Evolutionary conservation across 2,329 filamentous ascomycete species (phyloP), one percentile per base, ranked within the genome.

Genomic region (Cladosporium cucumerinum): DNA sequence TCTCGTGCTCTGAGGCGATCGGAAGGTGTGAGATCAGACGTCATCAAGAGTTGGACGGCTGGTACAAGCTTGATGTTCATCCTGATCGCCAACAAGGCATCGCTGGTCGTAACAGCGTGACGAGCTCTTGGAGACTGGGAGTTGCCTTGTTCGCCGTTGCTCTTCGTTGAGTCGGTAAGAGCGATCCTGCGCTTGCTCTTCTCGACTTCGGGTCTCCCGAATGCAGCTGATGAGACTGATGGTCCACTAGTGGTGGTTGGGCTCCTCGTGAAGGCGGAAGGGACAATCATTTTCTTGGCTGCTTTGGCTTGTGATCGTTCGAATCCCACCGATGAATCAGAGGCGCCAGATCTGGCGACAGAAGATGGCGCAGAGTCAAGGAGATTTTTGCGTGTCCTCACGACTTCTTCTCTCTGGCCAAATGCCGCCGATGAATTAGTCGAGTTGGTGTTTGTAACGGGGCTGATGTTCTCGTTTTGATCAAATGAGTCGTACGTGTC

Each of bases 61-160:
- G 49, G 60, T 25, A 62, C 3, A 5, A 62, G 60, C 10, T 51
- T 51, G 32, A 62, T 23, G 46, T 62, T 34, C 23, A 62, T 43
- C 34, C 28, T 32, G 18, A 62, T 43, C 6, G 49, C 16, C 34
- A 62, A 32, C 6, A 55, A 30, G 25, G 34, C 48, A 36, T 62
- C 32, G 11, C 26, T 55, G 21, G 49, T 43, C n/a, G 49, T 30
- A 18, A 46, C 30, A n/a, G 3, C 43, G 1, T 26, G 11, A 36
- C 16, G 23, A 25, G 16, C 8, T 43, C 23, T 25, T 10, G 21
- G 21, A 18, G 32, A 23, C 11, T 23, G 11, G 11, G 25, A 16
- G 7, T 25, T 18, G 49, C 14, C 18, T 5, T n/a, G 28, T 8
- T 18, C 43, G 12, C 23, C 10, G 2, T 30, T 48, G 16, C 57